phyloP scores from a whole-genome alignment of 2,329 filamentous ascomycete species.

The Alternaria tenuissima region DNA sequence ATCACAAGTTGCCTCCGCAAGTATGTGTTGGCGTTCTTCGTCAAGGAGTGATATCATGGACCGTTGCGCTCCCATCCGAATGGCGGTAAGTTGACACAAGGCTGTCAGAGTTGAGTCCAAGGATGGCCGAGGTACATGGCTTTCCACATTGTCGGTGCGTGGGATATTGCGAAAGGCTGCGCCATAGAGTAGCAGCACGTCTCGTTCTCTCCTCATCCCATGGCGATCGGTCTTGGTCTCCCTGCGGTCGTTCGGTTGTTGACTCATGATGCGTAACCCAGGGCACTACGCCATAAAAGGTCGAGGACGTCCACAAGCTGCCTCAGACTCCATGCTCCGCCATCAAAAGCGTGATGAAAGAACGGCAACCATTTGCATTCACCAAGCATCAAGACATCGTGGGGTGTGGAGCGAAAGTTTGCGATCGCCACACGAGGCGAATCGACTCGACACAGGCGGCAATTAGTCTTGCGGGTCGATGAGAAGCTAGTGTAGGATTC shows the following conservation, averaged over 20 bases:
- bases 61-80: conserved; percentile 44
- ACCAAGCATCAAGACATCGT: not conserved
- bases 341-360: not conserved
- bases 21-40: conserved; percentile 43
- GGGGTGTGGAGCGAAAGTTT: conserved; percentile 16
- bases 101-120: conserved; percentile 44
- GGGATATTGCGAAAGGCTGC: conserved; percentile 36
- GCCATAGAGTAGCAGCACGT: conserved; percentile 38
- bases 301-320: not conserved
- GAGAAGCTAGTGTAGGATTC: conserved; percentile 4
- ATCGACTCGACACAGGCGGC: conserved; percentile 6
- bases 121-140: conserved; percentile 30
- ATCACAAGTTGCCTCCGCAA: conserved; percentile 50
- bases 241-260: conserved; percentile 3
- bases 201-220: conserved; percentile 36
- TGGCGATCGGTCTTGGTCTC: conserved; percentile 11
- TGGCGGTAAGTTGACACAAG: conserved; percentile 47
- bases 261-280: conserved; percentile 8
- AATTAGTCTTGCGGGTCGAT: not conserved
- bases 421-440: conserved; percentile 15
- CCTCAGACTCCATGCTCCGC: not conserved
- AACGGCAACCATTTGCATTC: not conserved
- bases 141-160: conserved; percentile 21
- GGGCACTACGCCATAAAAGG: not conserved
- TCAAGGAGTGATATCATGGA: conserved; percentile 51